Evolutionary conservation across 805 yeast genomes (phyloP).

Genomic region (Candida ovalis): DNA sequence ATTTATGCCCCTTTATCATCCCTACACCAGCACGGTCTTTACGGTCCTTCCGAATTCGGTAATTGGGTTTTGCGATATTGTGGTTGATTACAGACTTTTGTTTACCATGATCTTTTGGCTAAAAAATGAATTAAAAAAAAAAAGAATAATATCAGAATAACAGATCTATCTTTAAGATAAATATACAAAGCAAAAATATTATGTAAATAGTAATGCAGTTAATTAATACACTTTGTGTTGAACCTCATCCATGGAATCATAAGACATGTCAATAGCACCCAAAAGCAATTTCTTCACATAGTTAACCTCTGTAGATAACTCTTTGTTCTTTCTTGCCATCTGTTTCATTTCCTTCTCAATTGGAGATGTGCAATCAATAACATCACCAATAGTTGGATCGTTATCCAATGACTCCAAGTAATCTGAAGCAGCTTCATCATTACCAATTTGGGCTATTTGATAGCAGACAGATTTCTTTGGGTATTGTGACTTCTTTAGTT

Average conservation of each 20-base stretch:
- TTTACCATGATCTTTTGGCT: too few relatives aligned
- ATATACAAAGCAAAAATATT: not conserved
- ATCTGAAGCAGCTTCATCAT: slow-evolving; percentile 18
- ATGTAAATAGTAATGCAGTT: not conserved
- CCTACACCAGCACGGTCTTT: not conserved
- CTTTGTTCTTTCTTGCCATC: slow-evolving; percentile 17
- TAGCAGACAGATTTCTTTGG: slow-evolving; percentile 19
- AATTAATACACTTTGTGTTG: slow-evolving; percentile 12
- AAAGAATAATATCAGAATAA: not conserved
- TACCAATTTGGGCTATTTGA: slow-evolving; percentile 26
- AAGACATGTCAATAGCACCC: slow-evolving; percentile 23
- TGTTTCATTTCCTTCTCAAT: slow-evolving; percentile 22
- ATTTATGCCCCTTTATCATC: not conserved
- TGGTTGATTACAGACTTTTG: too few relatives aligned
- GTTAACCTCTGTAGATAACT: slow-evolving; percentile 23
- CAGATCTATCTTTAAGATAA: not conserved
- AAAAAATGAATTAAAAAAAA: too few relatives aligned
- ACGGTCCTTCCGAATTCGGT: not conserved
- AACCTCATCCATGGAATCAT: slow-evolving; percentile 26
- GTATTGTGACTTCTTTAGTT: slow-evolving; percentile 6
- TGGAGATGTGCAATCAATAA: slow-evolving; percentile 25
- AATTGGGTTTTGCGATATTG: too few relatives aligned
- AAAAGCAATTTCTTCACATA: slow-evolving; percentile 22
- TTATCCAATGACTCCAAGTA: slow-evolving; percentile 22
- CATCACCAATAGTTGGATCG: slow-evolving; percentile 19